Evolutionary conservation across 495 filamentous ascomycete genomes (phyloP).

Genomic region (Tuber borchii): DNA sequence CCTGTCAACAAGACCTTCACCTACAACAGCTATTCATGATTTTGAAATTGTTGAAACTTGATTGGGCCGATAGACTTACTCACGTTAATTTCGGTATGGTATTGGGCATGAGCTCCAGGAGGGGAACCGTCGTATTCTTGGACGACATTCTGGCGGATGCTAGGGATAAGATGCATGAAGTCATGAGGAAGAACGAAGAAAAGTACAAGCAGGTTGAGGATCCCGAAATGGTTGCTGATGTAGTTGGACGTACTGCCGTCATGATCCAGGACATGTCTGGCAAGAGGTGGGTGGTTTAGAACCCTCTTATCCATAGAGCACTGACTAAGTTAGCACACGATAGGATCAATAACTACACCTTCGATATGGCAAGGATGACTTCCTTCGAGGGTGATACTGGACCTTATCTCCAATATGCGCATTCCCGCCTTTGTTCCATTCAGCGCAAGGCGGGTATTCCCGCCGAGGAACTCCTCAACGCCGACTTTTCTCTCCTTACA

Average conservation of each 20-base stretch:
- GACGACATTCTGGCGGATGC: slow-evolving; percentile 59
- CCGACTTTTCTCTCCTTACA: slow-evolving; percentile 54
- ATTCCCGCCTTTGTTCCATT: slow-evolving; percentile 59
- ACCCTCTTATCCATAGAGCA: not conserved
- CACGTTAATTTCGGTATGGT: slow-evolving; percentile 62
- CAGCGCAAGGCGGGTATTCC: slow-evolving; percentile 51
- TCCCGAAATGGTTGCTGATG: slow-evolving; percentile 52
- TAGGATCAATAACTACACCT: slow-evolving; percentile 59
- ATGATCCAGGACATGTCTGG: slow-evolving; percentile 63
- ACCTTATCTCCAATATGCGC: slow-evolving; percentile 64
- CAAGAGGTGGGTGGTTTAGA: slow-evolving; percentile 50
- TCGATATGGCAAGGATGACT: slow-evolving; percentile 60
- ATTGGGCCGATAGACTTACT: slow-evolving; percentile 53
- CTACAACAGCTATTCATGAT: slow-evolving; percentile 62
- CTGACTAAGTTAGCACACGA: slow-evolving; percentile 1
- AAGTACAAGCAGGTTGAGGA: slow-evolving; percentile 58
- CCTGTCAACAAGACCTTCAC: slow-evolving; percentile 56
- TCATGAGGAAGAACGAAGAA: slow-evolving; percentile 56
- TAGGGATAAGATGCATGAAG: slow-evolving; percentile 59
- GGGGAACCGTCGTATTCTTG: slow-evolving; percentile 53
- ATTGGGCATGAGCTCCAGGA: slow-evolving; percentile 58
- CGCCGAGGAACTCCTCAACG: slow-evolving; percentile 51
- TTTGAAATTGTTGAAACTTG: slow-evolving; percentile 55
- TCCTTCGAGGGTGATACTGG: slow-evolving; percentile 66
- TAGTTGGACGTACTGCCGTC: slow-evolving; percentile 56